Evolutionary conservation across 768 basidiomycete genomes (phyloP).

Genomic region (Gloeostereum incarnatum): DNA sequence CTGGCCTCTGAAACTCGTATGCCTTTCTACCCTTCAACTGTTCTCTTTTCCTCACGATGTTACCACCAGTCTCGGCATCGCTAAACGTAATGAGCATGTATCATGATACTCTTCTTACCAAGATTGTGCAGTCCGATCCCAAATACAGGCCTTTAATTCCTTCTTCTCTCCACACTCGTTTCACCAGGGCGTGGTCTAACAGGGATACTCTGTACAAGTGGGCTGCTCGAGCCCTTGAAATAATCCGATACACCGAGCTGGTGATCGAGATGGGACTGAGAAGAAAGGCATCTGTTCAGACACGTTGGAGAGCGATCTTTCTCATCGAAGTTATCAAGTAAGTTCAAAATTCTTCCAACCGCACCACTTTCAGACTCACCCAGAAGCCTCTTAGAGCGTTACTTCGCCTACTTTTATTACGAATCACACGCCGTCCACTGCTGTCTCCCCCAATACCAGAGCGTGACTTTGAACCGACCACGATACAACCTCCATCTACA

Average conservation of each 20-base stretch:
- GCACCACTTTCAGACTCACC: conserved; percentile 5
- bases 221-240: conserved; percentile 64
- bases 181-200: conserved; percentile 81
- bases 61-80: conserved; percentile 77
- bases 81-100: conserved; percentile 88
- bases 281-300: conserved; percentile 54
- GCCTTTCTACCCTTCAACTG: conserved; percentile 7
- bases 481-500: conserved; percentile 42
- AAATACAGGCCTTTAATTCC: conserved; percentile 72
- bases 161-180: conserved; percentile 73
- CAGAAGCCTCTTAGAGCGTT: conserved; percentile 41
- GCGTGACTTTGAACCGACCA: conserved; percentile 76
- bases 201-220: conserved; percentile 65
- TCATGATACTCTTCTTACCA: conserved; percentile 85
- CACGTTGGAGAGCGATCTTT: conserved; percentile 70
- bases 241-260: conserved; percentile 75
- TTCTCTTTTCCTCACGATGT: conserved; percentile 10
- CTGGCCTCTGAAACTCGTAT: conserved; percentile 88
- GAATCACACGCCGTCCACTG: conserved; percentile 68
- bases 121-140: conserved; percentile 51
- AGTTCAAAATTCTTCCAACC: conserved; percentile 15
- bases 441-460: conserved; percentile 76
- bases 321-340: conserved; percentile 82
- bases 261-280: conserved; percentile 84
- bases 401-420: conserved; percentile 66